These are phyloP conservation scores for Aspergillus diversus DNA, from an alignment of 495 filamentous ascomycete species.

Conservation along the genomic window DNA sequence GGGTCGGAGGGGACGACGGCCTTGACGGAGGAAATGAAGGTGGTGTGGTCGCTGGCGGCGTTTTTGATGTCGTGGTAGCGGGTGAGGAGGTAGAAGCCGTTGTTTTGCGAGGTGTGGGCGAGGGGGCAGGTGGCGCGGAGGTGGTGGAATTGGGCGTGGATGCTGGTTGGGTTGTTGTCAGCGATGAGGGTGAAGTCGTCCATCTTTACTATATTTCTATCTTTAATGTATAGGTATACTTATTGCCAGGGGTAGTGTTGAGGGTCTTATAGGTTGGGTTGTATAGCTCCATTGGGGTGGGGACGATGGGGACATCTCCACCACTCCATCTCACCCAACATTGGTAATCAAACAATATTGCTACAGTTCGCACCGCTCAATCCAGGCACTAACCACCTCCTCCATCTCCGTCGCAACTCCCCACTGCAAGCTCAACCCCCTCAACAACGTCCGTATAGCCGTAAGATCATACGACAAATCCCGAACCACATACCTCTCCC, in stretches of 20 bases:
- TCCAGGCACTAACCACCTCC: constrained; percentile 11
- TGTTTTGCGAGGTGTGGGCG: constrained; percentile 1
- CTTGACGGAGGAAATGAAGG: constrained; percentile 7
- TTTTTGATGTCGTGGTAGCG: constrained; percentile 7
- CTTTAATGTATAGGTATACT: background rate
- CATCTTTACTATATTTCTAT: background rate
- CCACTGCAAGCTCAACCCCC: constrained; percentile 10
- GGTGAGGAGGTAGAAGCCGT: constrained; percentile 7
- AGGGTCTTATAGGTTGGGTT: no score
- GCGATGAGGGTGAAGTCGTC: background rate
- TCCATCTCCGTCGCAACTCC: constrained; percentile 9
- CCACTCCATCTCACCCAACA: no score
- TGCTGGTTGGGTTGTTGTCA: constrained; percentile 5
- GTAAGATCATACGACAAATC: constrained; percentile 12
- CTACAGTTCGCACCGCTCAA: constrained; percentile 12
- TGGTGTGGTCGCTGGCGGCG: background rate
- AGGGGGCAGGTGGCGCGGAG: constrained; percentile 3
- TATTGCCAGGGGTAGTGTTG: no score
- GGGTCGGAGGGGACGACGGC: constrained; percentile 6
- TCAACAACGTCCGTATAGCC: constrained; percentile 4
- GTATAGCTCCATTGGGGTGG: no score
- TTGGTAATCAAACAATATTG: background rate
- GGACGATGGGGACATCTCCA: no score
- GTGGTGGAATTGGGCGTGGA: constrained; percentile 4
- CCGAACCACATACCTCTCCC: constrained; percentile 10